Evolutionary conservation across 2,329 filamentous ascomycete genomes (phyloP).

Genomic region (Raffaelea ambrosiae): DNA sequence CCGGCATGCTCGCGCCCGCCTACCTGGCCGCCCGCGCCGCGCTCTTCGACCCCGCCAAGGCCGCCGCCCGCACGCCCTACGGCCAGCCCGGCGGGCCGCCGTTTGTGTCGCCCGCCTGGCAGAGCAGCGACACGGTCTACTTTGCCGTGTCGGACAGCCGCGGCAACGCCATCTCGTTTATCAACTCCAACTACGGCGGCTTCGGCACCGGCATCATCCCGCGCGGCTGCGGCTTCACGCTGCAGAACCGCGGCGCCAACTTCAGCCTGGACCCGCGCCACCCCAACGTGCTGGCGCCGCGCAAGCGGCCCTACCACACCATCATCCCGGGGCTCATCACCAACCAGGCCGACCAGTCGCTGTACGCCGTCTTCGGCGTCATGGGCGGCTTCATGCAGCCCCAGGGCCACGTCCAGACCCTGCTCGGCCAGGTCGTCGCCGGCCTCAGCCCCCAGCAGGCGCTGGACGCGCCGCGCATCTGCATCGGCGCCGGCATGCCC

Average conservation of each 20-base stretch:
- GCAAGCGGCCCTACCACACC: conserved; percentile 91
- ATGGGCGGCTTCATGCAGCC: conserved; percentile 99
- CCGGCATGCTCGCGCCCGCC: conserved; percentile 49
- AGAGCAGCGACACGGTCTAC: conserved; percentile 88
- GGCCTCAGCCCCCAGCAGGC: conserved; percentile 77
- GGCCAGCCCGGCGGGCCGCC: conserved; percentile 37
- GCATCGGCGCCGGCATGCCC: conserved; percentile 68
- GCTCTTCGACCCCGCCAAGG: conserved; percentile 41
- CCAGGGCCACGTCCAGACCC: conserved; percentile 87
- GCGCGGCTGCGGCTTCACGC: conserved; percentile 76
- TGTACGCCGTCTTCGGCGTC: conserved; percentile 86
- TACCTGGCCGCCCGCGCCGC: conserved; percentile 65
- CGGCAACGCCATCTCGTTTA: conserved; percentile 91
- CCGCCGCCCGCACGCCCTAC: conserved; percentile 55
- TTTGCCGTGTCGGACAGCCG: conserved; percentile 73
- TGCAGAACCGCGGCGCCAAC: conserved; percentile 83
- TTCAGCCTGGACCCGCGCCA: conserved; percentile 66
- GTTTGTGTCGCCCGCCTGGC: conserved; percentile 58
- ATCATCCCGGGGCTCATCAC: conserved; percentile 93
- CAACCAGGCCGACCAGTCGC: conserved; percentile 58
- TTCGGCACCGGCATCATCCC: conserved; percentile 87
- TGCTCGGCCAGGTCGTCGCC: conserved; percentile 82
- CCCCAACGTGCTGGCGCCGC: conserved; percentile 70
- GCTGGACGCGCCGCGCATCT: conserved; percentile 84
- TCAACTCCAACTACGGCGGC: conserved; percentile 88